phyloP scores from a whole-genome alignment of 371 early-diverging fungal species.

The Funneliformis caledonium region DNA sequence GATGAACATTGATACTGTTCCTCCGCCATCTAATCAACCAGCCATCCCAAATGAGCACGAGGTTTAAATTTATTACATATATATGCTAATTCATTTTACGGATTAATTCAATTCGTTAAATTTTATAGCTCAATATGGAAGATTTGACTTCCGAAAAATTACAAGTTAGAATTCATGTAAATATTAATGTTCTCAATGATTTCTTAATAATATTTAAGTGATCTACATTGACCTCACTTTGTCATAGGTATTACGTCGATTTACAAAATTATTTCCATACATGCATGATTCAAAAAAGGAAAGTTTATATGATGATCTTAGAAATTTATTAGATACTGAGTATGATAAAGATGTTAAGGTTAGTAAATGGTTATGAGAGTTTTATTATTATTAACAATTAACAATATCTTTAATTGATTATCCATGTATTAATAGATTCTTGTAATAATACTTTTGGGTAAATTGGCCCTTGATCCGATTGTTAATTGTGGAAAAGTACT shows the following conservation, averaged over 20 bases:
- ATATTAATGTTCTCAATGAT: neutral
- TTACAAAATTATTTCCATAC: neutral
- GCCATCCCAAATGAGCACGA: neutral
- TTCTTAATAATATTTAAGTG: neutral
- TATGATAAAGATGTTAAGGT: slow-evolving; percentile 37
- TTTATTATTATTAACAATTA: neutral
- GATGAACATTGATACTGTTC: neutral
- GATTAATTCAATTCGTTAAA: neutral
- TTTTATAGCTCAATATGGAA: neutral
- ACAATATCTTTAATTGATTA: neutral
- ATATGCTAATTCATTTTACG: neutral
- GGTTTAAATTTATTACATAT: neutral
- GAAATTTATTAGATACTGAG: neutral
- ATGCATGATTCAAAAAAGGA: neutral
- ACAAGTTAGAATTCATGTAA: slow-evolving; percentile 21
- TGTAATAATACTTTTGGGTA: slow-evolving; percentile 27
- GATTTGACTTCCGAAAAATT: neutral
- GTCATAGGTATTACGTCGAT: neutral
- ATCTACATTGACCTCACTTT: neutral
- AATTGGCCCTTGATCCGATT: slow-evolving; percentile 17
- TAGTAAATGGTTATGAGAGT: neutral
- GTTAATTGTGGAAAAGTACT: slow-evolving; percentile 4
- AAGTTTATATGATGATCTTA: slow-evolving; percentile 3
- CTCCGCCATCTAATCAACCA: neutral
- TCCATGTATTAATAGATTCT: neutral